phyloP scores from a whole-genome alignment of 2,329 filamentous ascomycete genomes.

The Chrysoporthe deuterocubensis region DNA sequence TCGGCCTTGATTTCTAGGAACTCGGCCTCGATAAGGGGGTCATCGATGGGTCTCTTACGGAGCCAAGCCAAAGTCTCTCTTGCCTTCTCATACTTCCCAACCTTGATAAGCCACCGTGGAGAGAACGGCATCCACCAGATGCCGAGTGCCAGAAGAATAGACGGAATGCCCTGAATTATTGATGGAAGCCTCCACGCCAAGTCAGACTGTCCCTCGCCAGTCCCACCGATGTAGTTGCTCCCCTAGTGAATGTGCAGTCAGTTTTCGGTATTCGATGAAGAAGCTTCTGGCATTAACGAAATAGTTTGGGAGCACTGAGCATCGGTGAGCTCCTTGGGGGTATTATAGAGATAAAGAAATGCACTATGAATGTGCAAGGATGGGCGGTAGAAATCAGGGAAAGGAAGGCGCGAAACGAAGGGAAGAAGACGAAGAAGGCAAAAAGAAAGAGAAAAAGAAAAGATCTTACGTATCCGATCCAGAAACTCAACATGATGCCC shows the following conservation, averaged over 20 bases:
- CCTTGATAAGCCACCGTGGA: constrained; percentile 49
- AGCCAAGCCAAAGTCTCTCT: constrained; percentile 34
- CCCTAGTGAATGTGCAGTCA: constrained; percentile 19
- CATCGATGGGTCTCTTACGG: constrained; percentile 36
- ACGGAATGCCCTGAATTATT: constrained; percentile 48
- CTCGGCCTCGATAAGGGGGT: constrained; percentile 46
- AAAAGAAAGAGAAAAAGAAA: neutral
- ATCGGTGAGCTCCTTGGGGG: too few relatives aligned
- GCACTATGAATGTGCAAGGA: neutral
- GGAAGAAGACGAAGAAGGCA: too few relatives aligned
- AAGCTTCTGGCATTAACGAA: too few relatives aligned
- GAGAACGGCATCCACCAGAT: constrained; percentile 55
- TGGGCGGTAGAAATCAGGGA: too few relatives aligned
- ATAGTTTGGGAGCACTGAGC: too few relatives aligned
- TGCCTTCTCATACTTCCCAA: constrained; percentile 33
- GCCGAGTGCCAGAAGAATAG: constrained; percentile 40
- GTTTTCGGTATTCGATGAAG: neutral
- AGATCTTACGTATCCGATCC: constrained; percentile 44
- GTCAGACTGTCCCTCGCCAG: constrained; percentile 46
- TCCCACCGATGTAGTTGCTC: constrained; percentile 52
- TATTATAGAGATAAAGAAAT: neutral
- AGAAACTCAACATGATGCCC: constrained; percentile 57
- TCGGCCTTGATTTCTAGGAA: constrained; percentile 53
- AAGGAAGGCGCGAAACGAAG: neutral
- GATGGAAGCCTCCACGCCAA: constrained; percentile 50